Base-by-base conservation (phyloP, 2,329 filamentous ascomycete species). In the Cytospora mali region DNA sequence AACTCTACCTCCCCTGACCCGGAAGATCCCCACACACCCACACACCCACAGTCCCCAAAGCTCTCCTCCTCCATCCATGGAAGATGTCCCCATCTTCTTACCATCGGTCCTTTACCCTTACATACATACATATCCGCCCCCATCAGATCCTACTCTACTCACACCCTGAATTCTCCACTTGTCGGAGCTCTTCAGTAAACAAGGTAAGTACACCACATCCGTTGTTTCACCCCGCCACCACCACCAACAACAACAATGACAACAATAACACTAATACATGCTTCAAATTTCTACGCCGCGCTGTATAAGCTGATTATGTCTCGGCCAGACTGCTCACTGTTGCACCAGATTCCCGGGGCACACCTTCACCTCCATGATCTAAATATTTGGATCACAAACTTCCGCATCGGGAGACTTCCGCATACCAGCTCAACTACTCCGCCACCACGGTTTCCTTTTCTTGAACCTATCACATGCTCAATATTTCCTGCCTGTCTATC, bases 331-430 rank as follows among this genome's bases (percentile, higher is more conserved):
- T 55, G 31, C 51, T 51, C 27, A 42, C 23, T 23, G 56, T 54
- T 48, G 52, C 42, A 59, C 42, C 61, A 55, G 51, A 55, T 60
- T 42, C 53, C 25, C 28, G 18, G 31, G 16, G n/a, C n/a, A n/a
- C n/a, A n/a, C n/a, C n/a, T n/a, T 29, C 55, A 35, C 35, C 6
- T 39, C 27, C 42, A 46, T 27, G 23, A 10, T 10, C 18, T 31
- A 16, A n/a, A 27, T 10, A 21, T n/a, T 29, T 18, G 13, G 16
- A 33, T 49, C n/a, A n/a, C 28, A 28, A 29, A 33, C 21, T n/a
- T 49, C 42, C 31, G 28, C 55, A 49, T 49, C 55, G 42, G 55
- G 39, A 33, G 14, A 57, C 16, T 31, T 29, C 23, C 28, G 48
- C 42, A 59, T 21, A 46, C 57, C 13, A 46, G 42, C n/a, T 27